Conservation (phyloP, 148 eudicot species). For the Pharnaceum exiguum region DNA sequence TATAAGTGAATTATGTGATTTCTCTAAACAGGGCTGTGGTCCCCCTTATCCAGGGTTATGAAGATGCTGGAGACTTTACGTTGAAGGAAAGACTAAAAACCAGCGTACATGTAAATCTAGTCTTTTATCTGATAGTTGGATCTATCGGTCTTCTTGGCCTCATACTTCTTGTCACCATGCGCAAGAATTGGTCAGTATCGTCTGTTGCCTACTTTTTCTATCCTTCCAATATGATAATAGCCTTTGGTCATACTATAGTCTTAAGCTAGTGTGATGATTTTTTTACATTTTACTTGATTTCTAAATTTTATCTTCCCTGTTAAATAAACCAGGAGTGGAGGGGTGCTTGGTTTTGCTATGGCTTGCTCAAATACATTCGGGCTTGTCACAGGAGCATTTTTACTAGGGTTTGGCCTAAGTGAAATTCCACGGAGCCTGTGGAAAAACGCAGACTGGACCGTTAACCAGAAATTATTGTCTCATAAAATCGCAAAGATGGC, state of each 20-base stretch:
- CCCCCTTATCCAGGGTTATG: constrained; percentile 96
- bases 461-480: constrained; percentile 73
- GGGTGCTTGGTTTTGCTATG: constrained; percentile 81
- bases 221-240: background rate
- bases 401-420: constrained; percentile 97
- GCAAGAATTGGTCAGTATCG: constrained; percentile 48
- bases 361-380: constrained; percentile 98
- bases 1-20: constrained; percentile 36
- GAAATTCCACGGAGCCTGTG: constrained; percentile 91
- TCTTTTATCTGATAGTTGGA: constrained; percentile 84
- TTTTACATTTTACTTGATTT: constrained; percentile 7
- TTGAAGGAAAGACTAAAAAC: constrained; percentile 78
- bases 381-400: constrained; percentile 94
- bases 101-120: constrained; percentile 75
- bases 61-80: constrained; percentile 97
- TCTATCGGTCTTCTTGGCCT: constrained; percentile 80
- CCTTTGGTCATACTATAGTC: background rate
- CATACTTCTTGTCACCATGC: constrained; percentile 61
- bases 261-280: background rate
- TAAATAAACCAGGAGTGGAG: constrained; percentile 49
- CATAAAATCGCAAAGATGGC: constrained; percentile 94
- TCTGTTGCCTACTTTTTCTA: constrained; percentile 3
- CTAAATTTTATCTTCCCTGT: background rate
- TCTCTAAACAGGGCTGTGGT: constrained; percentile 80
- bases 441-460: constrained; percentile 94